Base-by-base conservation (phyloP, 257 asterid genomes). In the Solanum ahanhuiri region DNA sequence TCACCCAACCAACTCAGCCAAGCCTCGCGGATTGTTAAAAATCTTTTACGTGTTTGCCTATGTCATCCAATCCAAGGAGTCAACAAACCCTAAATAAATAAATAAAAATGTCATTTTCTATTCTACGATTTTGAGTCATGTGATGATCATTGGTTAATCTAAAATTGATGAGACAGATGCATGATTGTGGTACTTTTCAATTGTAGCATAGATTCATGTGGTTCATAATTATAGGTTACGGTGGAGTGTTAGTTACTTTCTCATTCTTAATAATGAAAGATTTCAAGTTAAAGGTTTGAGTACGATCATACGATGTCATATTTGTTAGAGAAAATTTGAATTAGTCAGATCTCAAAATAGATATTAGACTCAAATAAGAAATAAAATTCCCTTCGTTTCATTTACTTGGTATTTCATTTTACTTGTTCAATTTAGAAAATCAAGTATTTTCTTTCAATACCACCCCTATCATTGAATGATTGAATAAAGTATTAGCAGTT, bases 261-360 rank as follows among this genome's bases (percentile, higher is more conserved):
- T 5, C 1, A 25, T 6, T 5, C 3, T 66, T 28, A 28, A 2
- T 66, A 66, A 12, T 0, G 3, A 28, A 12, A 28, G 9, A 28
- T 25, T 4, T 11, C 0, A 25, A 6, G 2, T 12, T 25, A 2
- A 15, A 23, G 0, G 1, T 63, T n/a, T 10, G 33, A 11, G 0
- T 25, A 4, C 1, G 20, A 3, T 22, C 25, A 8, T 22, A 9
- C 1, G 25, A 7, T 25, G 9, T 66, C 18, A 66, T 1, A 2
- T 28, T 25, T 12, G 4, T 12, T 5, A 12, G 20, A 28, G 2
- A 8, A 2, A 2, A 22, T 22, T 3, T 4, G 4, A 4, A 60
- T 63, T 63, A 9, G 1, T 60, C 1, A 0, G 4, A n/a, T n/a
- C 1, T 9, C 7, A n/a, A n/a, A 22, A 63, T 9, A 58, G 1